Conservation (phyloP, 78 protist species). For the Chrysochromulina parva region DNA sequence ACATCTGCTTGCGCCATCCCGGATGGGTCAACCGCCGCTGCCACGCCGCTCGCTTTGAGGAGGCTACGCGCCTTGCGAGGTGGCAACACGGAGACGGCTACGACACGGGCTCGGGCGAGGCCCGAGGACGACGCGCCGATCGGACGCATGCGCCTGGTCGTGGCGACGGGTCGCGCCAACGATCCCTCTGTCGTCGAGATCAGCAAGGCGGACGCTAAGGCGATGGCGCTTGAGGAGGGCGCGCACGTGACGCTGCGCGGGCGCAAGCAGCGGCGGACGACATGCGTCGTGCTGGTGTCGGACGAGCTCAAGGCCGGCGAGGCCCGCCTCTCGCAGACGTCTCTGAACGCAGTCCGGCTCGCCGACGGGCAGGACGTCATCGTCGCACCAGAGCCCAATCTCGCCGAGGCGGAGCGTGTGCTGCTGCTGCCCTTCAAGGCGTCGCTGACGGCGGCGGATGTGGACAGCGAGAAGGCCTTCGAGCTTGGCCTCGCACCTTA, state of each 20-base stretch:
- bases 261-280: neutral
- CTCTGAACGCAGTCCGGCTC: neutral
- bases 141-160: neutral
- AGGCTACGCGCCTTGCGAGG: too few relatives aligned
- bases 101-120: too few relatives aligned
- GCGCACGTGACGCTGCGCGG: neutral
- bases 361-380: neutral
- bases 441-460: neutral
- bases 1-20: too few relatives aligned
- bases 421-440: neutral
- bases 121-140: too few relatives aligned
- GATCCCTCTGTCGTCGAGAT: neutral
- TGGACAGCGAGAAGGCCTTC: neutral
- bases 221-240: neutral
- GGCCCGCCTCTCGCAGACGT: neutral
- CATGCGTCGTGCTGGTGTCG: neutral
- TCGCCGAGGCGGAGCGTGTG: neutral
- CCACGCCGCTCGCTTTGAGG: too few relatives aligned
- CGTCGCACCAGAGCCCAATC: too few relatives aligned
- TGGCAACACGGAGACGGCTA: too few relatives aligned
- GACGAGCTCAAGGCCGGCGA: neutral
- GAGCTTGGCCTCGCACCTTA: neutral
- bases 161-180: neutral
- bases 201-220: neutral
- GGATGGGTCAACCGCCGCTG: too few relatives aligned